Evolutionary conservation across 2,329 filamentous ascomycete genomes (phyloP).

Genomic region (Niveomyces coronatus): DNA sequence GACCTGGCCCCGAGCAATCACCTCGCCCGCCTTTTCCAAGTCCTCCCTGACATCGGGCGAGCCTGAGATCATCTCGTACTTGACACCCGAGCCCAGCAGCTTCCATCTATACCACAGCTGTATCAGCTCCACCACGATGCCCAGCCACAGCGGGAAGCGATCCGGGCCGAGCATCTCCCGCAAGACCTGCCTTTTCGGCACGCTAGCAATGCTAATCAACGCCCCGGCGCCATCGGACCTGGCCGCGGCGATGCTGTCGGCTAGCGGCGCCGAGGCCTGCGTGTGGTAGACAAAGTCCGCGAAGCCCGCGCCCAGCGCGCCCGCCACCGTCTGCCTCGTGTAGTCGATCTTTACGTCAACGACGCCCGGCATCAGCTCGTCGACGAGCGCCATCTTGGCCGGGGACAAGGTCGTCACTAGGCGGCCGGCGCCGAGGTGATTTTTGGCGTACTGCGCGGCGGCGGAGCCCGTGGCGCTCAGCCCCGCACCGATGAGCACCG

Average conservation of each 20-base stretch:
- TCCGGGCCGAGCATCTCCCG: slow-evolving; percentile 22
- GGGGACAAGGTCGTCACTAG: slow-evolving; percentile 45
- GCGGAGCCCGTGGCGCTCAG: slow-evolving; percentile 37
- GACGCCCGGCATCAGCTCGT: slow-evolving; percentile 29
- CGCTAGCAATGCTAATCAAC: slow-evolving; percentile 30
- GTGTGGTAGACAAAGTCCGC: slow-evolving; percentile 43
- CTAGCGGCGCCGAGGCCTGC: slow-evolving; percentile 26
- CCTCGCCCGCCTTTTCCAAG: slow-evolving; percentile 29
- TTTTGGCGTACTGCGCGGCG: slow-evolving; percentile 39
- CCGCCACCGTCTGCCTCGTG: slow-evolving; percentile 27
- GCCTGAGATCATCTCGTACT: slow-evolving; percentile 35
- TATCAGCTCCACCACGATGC: slow-evolving; percentile 23
- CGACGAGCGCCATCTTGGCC: slow-evolving; percentile 35
- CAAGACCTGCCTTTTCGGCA: slow-evolving; percentile 22
- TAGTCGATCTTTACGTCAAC: slow-evolving; percentile 45
- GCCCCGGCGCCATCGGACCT: slow-evolving; percentile 27
- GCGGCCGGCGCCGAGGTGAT: slow-evolving; percentile 34
- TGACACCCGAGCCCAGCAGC: slow-evolving; percentile 33
- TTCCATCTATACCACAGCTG: slow-evolving; percentile 32
- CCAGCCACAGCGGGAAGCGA: slow-evolving; percentile 27
- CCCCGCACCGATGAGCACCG: slow-evolving; percentile 40
- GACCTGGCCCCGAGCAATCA: slow-evolving; percentile 32
- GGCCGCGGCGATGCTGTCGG: slow-evolving; percentile 28
- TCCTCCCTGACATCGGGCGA: slow-evolving; percentile 30
- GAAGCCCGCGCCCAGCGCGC: slow-evolving; percentile 36